Evolutionary conservation across 202 grass and related monocot genomes (phyloP).

Genomic region (Setaria viridis): DNA sequence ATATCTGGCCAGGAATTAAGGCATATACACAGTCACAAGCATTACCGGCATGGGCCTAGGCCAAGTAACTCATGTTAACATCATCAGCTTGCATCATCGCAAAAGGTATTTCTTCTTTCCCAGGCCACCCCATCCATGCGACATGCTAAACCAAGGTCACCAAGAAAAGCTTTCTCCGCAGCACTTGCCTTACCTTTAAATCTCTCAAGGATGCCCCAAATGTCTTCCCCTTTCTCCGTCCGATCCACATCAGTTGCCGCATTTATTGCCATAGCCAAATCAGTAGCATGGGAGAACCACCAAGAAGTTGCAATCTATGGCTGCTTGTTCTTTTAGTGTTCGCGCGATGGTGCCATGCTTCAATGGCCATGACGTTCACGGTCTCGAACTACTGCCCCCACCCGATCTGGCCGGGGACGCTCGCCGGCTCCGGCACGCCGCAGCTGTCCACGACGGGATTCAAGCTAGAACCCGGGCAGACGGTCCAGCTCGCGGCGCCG

Average conservation of each 20-base stretch:
- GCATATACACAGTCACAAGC: constrained; percentile 48
- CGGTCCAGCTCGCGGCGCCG: constrained; percentile 56
- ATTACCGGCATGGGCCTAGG: constrained; percentile 27
- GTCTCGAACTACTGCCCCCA: constrained; percentile 81
- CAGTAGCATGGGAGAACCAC: constrained; percentile 46
- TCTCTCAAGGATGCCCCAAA: constrained; percentile 32
- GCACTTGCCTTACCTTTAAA: constrained; percentile 39
- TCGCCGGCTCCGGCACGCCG: constrained; percentile 78
- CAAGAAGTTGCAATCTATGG: constrained; percentile 30
- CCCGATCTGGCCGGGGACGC: constrained; percentile 89
- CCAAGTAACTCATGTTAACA: constrained; percentile 6
- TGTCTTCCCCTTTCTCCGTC: constrained; percentile 49
- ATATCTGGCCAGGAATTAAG: constrained; percentile 50
- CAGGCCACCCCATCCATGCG: constrained; percentile 62
- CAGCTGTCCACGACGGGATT: constrained; percentile 83
- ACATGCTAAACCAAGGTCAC: constrained; percentile 72
- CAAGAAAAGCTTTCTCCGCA: constrained; percentile 39
- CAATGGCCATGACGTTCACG: constrained; percentile 63
- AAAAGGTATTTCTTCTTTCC: constrained; percentile 80
- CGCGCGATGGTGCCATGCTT: constrained; percentile 15
- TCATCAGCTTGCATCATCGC: constrained; percentile 51
- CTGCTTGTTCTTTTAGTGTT: constrained; percentile 36
- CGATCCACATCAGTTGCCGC: constrained; percentile 3
- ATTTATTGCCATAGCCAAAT: neutral
- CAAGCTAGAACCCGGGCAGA: constrained; percentile 63